A percentile compares a stretch with the other conserved stretches of the same genome.
These are phyloP conservation scores for Aspergillus viridinutans DNA, from an alignment of 2,329 filamentous ascomycete species.

Conservation along the genomic window DNA sequence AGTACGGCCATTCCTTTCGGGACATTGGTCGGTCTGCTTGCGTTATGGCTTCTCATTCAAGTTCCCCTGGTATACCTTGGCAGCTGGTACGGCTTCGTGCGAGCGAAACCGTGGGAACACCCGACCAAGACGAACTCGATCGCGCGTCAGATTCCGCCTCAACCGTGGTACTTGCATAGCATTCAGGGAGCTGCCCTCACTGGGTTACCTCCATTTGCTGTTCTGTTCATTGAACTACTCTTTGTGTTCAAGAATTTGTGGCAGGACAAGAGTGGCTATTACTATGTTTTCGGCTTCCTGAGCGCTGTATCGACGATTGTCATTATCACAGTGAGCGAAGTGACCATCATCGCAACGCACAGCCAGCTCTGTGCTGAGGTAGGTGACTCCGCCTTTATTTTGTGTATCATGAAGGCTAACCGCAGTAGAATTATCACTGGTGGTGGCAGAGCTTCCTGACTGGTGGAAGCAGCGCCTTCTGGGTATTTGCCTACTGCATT, in stretches of 20 bases:
- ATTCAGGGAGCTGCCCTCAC: slow-evolving; percentile 64
- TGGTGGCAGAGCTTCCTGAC: slow-evolving; percentile 87
- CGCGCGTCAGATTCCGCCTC: slow-evolving; percentile 67
- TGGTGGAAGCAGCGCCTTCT: slow-evolving; percentile 70
- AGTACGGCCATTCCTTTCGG: slow-evolving; percentile 82
- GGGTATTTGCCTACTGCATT: slow-evolving; percentile 77
- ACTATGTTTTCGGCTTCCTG: slow-evolving; percentile 86
- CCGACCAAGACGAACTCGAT: slow-evolving; percentile 72
- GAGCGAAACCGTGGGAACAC: slow-evolving; percentile 68
- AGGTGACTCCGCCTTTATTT: slow-evolving; percentile 13
- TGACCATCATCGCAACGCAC: slow-evolving; percentile 79
- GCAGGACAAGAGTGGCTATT: slow-evolving; percentile 88
- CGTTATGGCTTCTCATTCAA: slow-evolving; percentile 81
- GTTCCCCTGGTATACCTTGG: slow-evolving; percentile 79
- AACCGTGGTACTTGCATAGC: slow-evolving; percentile 69
- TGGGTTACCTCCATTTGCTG: slow-evolving; percentile 76
- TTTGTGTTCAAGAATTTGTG: slow-evolving; percentile 84
- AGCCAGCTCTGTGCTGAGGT: slow-evolving; percentile 74
- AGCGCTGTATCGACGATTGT: slow-evolving; percentile 69
- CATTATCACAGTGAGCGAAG: slow-evolving; percentile 72
- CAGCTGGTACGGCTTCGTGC: slow-evolving; percentile 70
- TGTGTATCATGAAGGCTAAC: slow-evolving; percentile 4
- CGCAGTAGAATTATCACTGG: slow-evolving; percentile 70
- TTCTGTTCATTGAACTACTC: slow-evolving; percentile 81
- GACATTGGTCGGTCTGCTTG: slow-evolving; percentile 67